Evolutionary conservation across 208 protist genomes (phyloP), one percentile per base, ranked within the genome.

Genomic region (Leishmania lainsoni): DNA sequence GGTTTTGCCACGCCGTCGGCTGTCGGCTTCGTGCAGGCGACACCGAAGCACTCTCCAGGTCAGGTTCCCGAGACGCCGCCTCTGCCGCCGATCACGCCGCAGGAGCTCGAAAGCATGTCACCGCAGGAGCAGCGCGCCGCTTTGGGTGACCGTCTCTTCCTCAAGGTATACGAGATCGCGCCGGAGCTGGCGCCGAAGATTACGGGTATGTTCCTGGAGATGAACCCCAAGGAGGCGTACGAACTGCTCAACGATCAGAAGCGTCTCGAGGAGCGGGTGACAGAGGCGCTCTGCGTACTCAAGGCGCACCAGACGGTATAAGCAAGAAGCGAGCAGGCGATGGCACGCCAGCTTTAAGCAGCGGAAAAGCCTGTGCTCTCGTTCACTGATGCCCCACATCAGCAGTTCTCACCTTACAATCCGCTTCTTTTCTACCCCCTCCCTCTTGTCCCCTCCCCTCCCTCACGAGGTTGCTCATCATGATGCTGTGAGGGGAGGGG

Each of bases 171-270:
- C 85, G 91, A 95, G 61, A 88, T 96, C 39, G 86, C 89, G 6
- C 94, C 94, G 3, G 92, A 97, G 81, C 86, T 95, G 84, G 92
- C 91, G 78, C 90, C 92, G 42, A 97, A 97, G 88, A 93, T 97
- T 59, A 97, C 94, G 16, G 94, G 94, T 77, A 97, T 97, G 94
- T 93, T 97, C 77, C 87, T 97, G 49, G 94, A 97, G 84, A 93
- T 95, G 87, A 86, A 93, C 58, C 77, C 81, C 6, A 92, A 92
- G 75, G 91, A 95, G 22, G 91, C 91, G 6, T 94, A 91, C 76
- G 83, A 87, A 58, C 83, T 97, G 51, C 89, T 97, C 69, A 89
- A 87, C 79, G 86, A 96, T 75, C 91, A 87, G 75, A 90, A 88
- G 78, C 56, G 90, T 26, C 84, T 97, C 3, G 79, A 90, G 76